Evolutionary conservation across 305 asterid species (phyloP).

Genomic region (Rubia tinctorum): DNA sequence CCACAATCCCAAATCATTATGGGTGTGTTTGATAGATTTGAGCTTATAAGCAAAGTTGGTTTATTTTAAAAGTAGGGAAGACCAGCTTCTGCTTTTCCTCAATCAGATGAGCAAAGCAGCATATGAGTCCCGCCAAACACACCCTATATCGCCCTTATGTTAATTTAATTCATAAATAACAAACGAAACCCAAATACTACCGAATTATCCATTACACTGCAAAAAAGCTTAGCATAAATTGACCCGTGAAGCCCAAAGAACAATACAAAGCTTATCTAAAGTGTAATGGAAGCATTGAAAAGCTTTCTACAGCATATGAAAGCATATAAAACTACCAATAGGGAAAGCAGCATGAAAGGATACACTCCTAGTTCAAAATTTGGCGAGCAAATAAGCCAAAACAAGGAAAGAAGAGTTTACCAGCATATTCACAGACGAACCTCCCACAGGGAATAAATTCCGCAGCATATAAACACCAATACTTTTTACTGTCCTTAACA

Average conservation of each 20-base stretch:
- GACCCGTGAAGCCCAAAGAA: neutral
- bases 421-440: slow-evolving; percentile 85
- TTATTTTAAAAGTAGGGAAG: too few relatives aligned
- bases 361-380: too few relatives aligned
- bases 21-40: too few relatives aligned
- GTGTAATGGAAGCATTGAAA: too few relatives aligned
- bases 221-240: neutral
- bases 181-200: neutral
- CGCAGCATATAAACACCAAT: slow-evolving; percentile 75
- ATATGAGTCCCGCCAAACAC: too few relatives aligned
- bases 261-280: neutral
- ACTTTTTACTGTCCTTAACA: slow-evolving; percentile 53
- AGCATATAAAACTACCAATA: too few relatives aligned
- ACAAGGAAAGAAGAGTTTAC: slow-evolving; percentile 24
- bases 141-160: neutral
- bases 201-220: neutral
- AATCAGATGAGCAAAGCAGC: too few relatives aligned
- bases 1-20: neutral
- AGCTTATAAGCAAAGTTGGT: too few relatives aligned
- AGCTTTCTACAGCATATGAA: too few relatives aligned
- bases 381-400: neutral
- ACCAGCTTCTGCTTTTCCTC: too few relatives aligned
- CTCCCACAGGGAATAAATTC: slow-evolving; percentile 49
- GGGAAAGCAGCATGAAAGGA: too few relatives aligned
- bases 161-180: neutral